phyloP scores from a whole-genome alignment of 2,329 filamentous ascomycete species.

The Hortaea werneckii region DNA sequence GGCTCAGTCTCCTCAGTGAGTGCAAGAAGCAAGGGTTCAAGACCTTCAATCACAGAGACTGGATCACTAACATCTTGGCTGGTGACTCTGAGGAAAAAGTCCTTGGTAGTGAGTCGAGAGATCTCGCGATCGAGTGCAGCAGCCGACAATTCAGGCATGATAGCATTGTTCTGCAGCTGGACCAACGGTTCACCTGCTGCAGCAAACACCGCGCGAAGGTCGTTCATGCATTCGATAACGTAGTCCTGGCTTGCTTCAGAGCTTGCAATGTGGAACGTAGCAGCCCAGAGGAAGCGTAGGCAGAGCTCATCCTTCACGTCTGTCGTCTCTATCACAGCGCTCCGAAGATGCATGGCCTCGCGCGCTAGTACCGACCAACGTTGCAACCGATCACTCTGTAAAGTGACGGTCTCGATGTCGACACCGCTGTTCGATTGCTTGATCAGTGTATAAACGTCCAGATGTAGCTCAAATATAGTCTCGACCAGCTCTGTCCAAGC shows the following conservation, averaged over 20 bases:
- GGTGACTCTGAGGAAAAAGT: slow-evolving; percentile 88
- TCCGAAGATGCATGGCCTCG: slow-evolving; percentile 39
- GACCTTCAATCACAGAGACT: slow-evolving; percentile 73
- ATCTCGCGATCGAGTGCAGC: slow-evolving; percentile 83
- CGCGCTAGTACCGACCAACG: slow-evolving; percentile 51
- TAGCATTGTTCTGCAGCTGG: slow-evolving; percentile 67
- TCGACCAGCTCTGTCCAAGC: slow-evolving; percentile 44
- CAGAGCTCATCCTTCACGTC: slow-evolving; percentile 32
- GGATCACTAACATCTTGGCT: slow-evolving; percentile 73
- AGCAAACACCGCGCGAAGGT: slow-evolving; percentile 47
- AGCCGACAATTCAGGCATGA: slow-evolving; percentile 78
- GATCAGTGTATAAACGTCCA: slow-evolving; percentile 55
- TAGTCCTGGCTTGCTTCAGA: slow-evolving; percentile 49
- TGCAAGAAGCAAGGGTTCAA: slow-evolving; percentile 81
- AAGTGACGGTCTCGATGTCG: slow-evolving; percentile 38
- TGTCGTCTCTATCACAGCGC: slow-evolving; percentile 7
- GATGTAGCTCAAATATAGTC: slow-evolving; percentile 55
- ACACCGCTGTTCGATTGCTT: slow-evolving; percentile 50
- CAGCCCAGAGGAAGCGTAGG: slow-evolving; percentile 57
- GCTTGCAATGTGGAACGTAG: slow-evolving; percentile 49
- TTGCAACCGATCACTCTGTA: slow-evolving; percentile 49
- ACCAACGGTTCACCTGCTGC: slow-evolving; percentile 42
- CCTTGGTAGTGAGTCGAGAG: slow-evolving; percentile 85
- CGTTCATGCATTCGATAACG: slow-evolving; percentile 51
- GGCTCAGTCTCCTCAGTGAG: slow-evolving; percentile 31